These are phyloP conservation scores for Monosporascus sp. DNA, from an alignment of 2,329 filamentous ascomycete species.

Conservation along the genomic window DNA sequence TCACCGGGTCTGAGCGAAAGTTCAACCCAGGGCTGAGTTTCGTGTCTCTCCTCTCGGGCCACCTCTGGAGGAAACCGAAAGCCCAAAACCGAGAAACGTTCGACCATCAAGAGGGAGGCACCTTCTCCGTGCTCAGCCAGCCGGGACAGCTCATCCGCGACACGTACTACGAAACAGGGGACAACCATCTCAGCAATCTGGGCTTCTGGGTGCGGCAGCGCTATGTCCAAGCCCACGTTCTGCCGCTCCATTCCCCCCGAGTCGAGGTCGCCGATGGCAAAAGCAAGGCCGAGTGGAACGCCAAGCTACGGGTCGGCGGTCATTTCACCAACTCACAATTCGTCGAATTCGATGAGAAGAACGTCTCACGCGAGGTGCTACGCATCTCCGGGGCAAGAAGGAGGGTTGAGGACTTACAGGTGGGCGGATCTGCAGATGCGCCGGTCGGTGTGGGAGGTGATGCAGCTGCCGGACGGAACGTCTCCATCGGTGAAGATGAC, in stretches of 20 bases:
- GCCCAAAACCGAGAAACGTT: background rate
- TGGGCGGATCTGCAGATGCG: conserved; percentile 11
- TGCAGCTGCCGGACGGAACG: conserved; percentile 2
- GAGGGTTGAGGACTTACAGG: conserved; percentile 10
- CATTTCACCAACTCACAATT: conserved; percentile 12
- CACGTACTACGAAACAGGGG: conserved; percentile 15
- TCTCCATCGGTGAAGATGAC: conserved; percentile 10
- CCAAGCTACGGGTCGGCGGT: conserved; percentile 12
- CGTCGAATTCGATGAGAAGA: conserved; percentile 10
- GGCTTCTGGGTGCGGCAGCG: conserved; percentile 14
- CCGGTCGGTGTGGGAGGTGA: conserved; percentile 10
- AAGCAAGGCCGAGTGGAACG: conserved; percentile 10
- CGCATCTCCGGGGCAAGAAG: conserved; percentile 4
- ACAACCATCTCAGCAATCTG: conserved; percentile 7
- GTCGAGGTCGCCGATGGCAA: background rate
- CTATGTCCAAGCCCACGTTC: background rate
- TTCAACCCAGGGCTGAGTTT: conserved; percentile 13
- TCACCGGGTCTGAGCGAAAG: conserved; percentile 7
- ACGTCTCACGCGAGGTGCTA: conserved; percentile 10
- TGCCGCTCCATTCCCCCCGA: too few species aligned
- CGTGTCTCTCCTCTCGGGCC: background rate
- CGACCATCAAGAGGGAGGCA: too few species aligned
- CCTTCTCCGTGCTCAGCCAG: conserved; percentile 3
- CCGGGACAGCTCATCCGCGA: conserved; percentile 9
- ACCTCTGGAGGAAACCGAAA: background rate